Evolutionary conservation across 495 filamentous ascomycete genomes (phyloP), one percentile per base, ranked within the genome.

Genomic region (Jackrogersella minutella): DNA sequence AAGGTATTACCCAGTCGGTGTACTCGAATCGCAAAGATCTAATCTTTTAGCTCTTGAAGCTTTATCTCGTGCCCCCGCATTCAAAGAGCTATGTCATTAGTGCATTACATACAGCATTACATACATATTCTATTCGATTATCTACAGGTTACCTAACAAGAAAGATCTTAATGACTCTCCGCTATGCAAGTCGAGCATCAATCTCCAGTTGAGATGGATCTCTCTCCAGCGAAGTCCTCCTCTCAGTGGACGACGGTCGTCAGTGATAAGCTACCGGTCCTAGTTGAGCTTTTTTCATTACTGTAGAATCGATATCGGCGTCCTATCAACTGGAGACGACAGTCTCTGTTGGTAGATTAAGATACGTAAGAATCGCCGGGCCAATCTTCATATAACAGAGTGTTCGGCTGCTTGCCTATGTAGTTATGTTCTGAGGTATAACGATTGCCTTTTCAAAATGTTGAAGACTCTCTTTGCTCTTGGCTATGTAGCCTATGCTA

Each of bases 131-230:
- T n/a, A n/a, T n/a, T 61, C 61, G 34, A 60, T 56, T 61, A 31
- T 46, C 24, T 49, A 30, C 26, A 3, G 16, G 57, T 70, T 70
- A 70, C 67, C 61, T 69, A 70, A 70, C 57, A 19, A 70, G 56
- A 66, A 65, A 61, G 5, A 37, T 9, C 30, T 58, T 21, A 51
- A 62, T 70, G 67, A 70, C 67, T 66, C 51, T 62, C 62, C 44
- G 37, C 67, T 66, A 66, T 70, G 67, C 67, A 70, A 66, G 66
- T 64, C 34, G 31, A 70, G 57, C 41, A 58, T 70, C 62, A 28
- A 60, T 37, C 11, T 47, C 56, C 67, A 57, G 62, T 53, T 43
- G 67, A 58, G 62, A 70, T 69, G 51, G 56, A 58, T 58, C 44
- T 66, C 14, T 1, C 30, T 34, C n/a, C 17, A 40, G 33, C 44